Evolutionary conservation across 2,329 filamentous ascomycete genomes (phyloP).

Genomic region (Cladosporium sp.): DNA sequence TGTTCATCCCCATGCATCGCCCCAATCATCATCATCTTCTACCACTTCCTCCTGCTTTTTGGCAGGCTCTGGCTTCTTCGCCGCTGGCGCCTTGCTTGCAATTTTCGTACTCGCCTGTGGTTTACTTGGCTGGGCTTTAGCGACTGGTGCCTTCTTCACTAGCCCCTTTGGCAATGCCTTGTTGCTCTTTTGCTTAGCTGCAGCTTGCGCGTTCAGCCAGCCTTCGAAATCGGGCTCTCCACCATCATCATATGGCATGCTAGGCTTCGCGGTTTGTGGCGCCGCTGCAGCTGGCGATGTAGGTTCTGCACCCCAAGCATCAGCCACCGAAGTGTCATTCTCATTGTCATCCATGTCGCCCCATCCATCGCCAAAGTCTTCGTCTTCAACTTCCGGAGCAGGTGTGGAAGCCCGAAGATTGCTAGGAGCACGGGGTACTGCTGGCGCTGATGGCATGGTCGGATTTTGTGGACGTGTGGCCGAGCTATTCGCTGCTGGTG

Average conservation of each 20-base stretch:
- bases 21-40: conserved; percentile 37
- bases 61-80: conserved; percentile 10
- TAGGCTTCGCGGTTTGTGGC: conserved; percentile 22
- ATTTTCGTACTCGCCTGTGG: conserved; percentile 22
- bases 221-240: conserved; percentile 93
- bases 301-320: conserved; percentile 10
- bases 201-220: conserved; percentile 83
- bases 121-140: conserved; percentile 25
- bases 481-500: conserved; percentile 37
- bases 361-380: conserved; percentile 69
- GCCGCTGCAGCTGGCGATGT: conserved; percentile 19
- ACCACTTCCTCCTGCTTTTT: conserved; percentile 1
- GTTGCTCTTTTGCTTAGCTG: conserved; percentile 59
- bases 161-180: conserved; percentile 82
- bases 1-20: conserved; percentile 31
- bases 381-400: conserved; percentile 36
- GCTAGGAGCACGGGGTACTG: conserved; percentile 27
- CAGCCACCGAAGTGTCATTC: conserved; percentile 31
- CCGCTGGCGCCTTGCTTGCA: conserved; percentile 17
- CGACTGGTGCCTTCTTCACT: conserved; percentile 50
- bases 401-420: conserved; percentile 20
- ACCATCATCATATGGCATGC: conserved; percentile 66
- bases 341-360: conserved; percentile 57
- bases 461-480: conserved; percentile 31
- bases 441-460: conserved; percentile 24